Percentiles rank a stretch among this genome's conserved stretches.
These are phyloP conservation scores for Mikania micrantha DNA, from an alignment of 129 eudicot species.

Conservation along the genomic window DNA sequence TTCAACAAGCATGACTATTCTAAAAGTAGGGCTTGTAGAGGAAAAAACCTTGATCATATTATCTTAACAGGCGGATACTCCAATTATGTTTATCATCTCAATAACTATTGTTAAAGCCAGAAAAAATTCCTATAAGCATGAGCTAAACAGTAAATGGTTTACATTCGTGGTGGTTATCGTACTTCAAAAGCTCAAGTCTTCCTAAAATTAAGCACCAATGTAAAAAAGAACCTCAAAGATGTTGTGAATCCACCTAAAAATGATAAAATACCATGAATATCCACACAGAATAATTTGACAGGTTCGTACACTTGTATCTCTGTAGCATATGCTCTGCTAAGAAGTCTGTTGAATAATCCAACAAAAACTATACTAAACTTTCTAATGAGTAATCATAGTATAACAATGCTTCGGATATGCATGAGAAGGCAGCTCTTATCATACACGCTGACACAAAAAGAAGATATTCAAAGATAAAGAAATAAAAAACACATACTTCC, in stretches of 20 bases:
- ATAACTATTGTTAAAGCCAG: neutral
- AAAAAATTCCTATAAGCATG: neutral
- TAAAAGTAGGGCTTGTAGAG: conserved; percentile 5
- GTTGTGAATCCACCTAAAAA: neutral
- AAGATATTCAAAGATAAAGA: neutral
- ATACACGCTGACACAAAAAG: conserved; percentile 10
- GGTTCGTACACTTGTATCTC: neutral
- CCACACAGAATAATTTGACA: conserved; percentile 1
- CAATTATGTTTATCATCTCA: neutral
- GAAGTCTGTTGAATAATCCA: neutral
- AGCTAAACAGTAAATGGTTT: neutral
- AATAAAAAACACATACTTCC: conserved; percentile 51
- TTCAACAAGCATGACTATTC: conserved; percentile 1
- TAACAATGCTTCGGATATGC: neutral
- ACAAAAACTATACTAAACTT: neutral
- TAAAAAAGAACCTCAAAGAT: neutral
- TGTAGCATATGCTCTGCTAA: neutral
- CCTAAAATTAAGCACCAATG: neutral
- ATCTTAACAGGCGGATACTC: neutral
- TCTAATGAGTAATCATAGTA: neutral
- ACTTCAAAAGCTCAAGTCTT: neutral
- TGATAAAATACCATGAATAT: neutral
- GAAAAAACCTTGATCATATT: neutral
- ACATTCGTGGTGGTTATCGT: neutral
- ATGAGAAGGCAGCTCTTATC: conserved; percentile 2